phyloP scores from a whole-genome alignment of 169 alveolate species.

The Babesia ovata region DNA sequence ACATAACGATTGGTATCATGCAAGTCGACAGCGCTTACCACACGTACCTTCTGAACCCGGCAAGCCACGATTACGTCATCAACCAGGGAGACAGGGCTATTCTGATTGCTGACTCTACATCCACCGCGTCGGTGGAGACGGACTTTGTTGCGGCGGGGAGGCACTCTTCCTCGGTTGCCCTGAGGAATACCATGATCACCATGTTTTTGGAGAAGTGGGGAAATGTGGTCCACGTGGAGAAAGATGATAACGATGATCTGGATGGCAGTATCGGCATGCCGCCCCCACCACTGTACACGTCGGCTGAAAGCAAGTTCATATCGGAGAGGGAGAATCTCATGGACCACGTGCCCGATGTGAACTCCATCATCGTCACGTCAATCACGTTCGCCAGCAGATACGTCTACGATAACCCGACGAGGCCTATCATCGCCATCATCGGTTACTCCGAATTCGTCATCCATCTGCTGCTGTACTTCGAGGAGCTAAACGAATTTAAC shows the following conservation, averaged over 20 bases:
- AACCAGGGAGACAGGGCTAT: slow-evolving; percentile 57
- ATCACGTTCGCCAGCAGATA: slow-evolving; percentile 27
- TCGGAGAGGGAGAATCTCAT: not conserved
- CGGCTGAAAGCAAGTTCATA: not conserved
- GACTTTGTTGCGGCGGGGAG: slow-evolving; percentile 25
- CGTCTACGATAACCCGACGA: slow-evolving; percentile 18
- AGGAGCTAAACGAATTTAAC: slow-evolving; percentile 36
- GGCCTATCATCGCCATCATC: slow-evolving; percentile 45
- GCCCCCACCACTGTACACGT: not conserved
- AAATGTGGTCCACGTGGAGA: not conserved
- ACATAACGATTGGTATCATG: slow-evolving; percentile 45
- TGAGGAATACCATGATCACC: slow-evolving; percentile 22
- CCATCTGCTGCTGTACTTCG: slow-evolving; percentile 41
- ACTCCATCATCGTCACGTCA: slow-evolving; percentile 36
- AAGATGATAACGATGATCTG: not conserved
- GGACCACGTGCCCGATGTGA: slow-evolving; percentile 2
- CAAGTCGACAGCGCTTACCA: slow-evolving; percentile 3
- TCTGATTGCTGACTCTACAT: slow-evolving; percentile 40
- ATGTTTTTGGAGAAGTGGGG: slow-evolving; percentile 9
- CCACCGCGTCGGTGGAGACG: slow-evolving; percentile 1
- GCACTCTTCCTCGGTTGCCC: slow-evolving; percentile 2
- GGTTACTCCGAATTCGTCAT: slow-evolving; percentile 56
- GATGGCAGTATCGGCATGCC: not conserved
- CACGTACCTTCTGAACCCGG: slow-evolving; percentile 41
- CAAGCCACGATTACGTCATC: slow-evolving; percentile 40